Evolutionary conservation across 805 yeast genomes (phyloP).

Genomic region (Scheffersomyces amazonensis): DNA sequence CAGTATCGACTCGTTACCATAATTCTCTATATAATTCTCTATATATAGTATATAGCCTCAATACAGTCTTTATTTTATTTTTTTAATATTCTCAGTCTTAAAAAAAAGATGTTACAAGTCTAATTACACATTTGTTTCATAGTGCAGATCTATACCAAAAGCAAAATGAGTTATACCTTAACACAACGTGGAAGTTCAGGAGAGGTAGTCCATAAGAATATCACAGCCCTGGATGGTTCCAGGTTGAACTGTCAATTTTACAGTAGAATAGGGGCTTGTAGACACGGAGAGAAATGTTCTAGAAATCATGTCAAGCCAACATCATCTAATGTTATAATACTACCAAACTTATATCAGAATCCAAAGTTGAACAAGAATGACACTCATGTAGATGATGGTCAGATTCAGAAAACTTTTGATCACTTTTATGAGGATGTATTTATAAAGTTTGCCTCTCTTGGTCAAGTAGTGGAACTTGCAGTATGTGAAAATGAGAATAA

Average conservation of each 20-base stretch:
- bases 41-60: background rate
- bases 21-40: background rate
- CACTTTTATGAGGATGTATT: conserved; percentile 71
- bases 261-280: conserved; percentile 84
- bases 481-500: conserved; percentile 82
- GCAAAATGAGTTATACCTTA: too few species aligned
- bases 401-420: conserved; percentile 49
- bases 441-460: conserved; percentile 51
- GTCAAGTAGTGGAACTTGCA: conserved; percentile 56
- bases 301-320: conserved; percentile 68
- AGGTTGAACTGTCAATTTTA: conserved; percentile 52
- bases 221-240: background rate
- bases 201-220: background rate
- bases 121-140: too few species aligned
- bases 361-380: conserved; percentile 45
- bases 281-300: conserved; percentile 88
- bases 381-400: conserved; percentile 26
- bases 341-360: conserved; percentile 62
- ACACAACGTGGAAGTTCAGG: too few species aligned
- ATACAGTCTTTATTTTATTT: too few species aligned
- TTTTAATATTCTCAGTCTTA: too few species aligned
- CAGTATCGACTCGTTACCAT: background rate
- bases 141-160: too few species aligned
- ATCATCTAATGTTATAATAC: conserved; percentile 60
- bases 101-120: too few species aligned